These are phyloP conservation scores for Phaffomyces antillensis DNA, from an alignment of 805 yeast species.

Conservation along the genomic window DNA sequence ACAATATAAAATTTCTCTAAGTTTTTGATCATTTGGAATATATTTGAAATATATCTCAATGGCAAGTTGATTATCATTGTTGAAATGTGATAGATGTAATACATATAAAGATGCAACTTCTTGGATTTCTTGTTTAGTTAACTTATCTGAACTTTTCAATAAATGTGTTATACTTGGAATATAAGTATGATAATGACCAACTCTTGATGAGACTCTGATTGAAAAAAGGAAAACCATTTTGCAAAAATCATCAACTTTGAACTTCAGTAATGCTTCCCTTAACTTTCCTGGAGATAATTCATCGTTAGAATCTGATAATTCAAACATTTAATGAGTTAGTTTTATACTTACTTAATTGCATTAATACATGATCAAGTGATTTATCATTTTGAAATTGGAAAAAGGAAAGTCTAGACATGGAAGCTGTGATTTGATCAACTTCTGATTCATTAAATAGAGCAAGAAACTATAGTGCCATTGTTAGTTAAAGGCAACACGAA, in stretches of 20 bases:
- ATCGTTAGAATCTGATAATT: not conserved
- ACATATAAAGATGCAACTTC: slow-evolving; percentile 37
- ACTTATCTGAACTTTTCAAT: slow-evolving; percentile 12
- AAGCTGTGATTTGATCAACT: not conserved
- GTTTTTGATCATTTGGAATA: slow-evolving; percentile 24
- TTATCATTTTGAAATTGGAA: slow-evolving; percentile 2
- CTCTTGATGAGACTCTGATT: slow-evolving; percentile 36
- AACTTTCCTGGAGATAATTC: slow-evolving; percentile 33
- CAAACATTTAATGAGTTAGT: not conserved
- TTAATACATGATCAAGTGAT: slow-evolving; percentile 25
- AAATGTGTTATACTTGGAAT: slow-evolving; percentile 42
- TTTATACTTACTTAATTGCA: slow-evolving; percentile 25
- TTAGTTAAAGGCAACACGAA: not conserved
- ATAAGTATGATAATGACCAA: slow-evolving; percentile 51
- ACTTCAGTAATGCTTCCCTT: slow-evolving; percentile 45
- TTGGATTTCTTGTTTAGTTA: slow-evolving; percentile 28
- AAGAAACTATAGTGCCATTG: not conserved
- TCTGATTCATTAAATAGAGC: slow-evolving; percentile 1
- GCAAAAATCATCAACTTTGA: slow-evolving; percentile 34
- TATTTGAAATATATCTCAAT: slow-evolving; percentile 23
- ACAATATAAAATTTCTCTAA: slow-evolving; percentile 26
- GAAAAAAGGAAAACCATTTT: slow-evolving; percentile 44
- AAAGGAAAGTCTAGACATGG: not conserved
- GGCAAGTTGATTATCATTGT: slow-evolving; percentile 13
- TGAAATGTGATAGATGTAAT: slow-evolving; percentile 33